Percentiles rank a stretch among this genome's conserved stretches.
Evolutionary conservation across 1,284 basidiomycete genomes (phyloP).

Genomic region (Sanghuangporus sanghuang): DNA sequence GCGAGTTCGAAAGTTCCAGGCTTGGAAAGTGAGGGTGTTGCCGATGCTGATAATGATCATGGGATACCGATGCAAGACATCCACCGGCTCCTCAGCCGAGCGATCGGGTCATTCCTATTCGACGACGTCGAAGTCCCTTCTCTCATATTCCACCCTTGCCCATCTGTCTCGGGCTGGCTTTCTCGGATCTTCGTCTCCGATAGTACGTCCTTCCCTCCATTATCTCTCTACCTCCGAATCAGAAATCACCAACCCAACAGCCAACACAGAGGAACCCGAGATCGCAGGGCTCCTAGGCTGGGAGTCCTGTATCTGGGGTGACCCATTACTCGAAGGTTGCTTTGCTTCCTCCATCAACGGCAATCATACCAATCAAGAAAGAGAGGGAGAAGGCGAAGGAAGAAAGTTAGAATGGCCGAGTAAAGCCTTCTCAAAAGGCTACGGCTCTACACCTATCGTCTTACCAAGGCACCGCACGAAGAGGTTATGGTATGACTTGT

Average conservation of each 20-base stretch:
- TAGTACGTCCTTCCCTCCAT: not conserved
- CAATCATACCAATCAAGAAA: no score
- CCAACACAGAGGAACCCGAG: slow-evolving; percentile 18
- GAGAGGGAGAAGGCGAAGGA: no score
- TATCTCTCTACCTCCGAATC: not conserved
- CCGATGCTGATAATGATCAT: not conserved
- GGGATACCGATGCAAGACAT: slow-evolving; percentile 39
- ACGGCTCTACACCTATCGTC: slow-evolving; percentile 43
- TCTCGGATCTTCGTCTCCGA: slow-evolving; percentile 44
- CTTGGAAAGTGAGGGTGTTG: not conserved
- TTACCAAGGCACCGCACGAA: slow-evolving; percentile 62
- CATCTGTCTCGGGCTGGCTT: slow-evolving; percentile 30
- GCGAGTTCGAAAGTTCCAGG: not conserved
- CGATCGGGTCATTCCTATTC: slow-evolving; percentile 68
- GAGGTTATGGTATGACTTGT: slow-evolving; percentile 67
- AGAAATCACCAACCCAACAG: not conserved
- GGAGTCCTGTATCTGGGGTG: slow-evolving; percentile 63
- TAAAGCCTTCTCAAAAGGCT: slow-evolving; percentile 52
- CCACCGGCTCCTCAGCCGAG: slow-evolving; percentile 49
- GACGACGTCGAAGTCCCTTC: slow-evolving; percentile 69
- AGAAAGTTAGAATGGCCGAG: slow-evolving; percentile 20
- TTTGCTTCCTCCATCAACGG: slow-evolving; percentile 40
- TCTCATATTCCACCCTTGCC: slow-evolving; percentile 51
- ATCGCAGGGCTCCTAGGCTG: slow-evolving; percentile 34
- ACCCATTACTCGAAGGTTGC: slow-evolving; percentile 61